phyloP scores from a whole-genome alignment of 345 rosid species.

The Rhodomyrtus tomentosa region DNA sequence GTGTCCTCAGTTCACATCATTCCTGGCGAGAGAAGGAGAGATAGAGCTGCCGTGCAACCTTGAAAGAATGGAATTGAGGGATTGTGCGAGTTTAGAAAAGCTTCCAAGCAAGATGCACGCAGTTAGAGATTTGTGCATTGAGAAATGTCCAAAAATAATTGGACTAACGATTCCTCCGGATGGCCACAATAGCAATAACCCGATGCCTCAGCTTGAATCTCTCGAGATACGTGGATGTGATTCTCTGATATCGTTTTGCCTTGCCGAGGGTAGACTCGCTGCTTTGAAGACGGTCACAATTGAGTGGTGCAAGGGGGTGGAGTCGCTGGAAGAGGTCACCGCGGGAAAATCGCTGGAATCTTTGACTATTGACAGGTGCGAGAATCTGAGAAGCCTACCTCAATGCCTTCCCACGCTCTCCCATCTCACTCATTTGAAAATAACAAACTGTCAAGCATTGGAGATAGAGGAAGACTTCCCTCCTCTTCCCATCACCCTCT shows the following conservation, averaged over 20 bases:
- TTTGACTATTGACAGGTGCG: fast-evolving
- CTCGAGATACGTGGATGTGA: too few species aligned
- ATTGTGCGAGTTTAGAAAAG: neutral
- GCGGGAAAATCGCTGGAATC: neutral
- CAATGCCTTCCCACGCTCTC: neutral
- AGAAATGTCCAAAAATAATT: neutral
- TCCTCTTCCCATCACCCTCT: too few species aligned
- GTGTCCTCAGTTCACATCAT: neutral
- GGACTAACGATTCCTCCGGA: neutral
- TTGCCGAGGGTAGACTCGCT: too few species aligned
- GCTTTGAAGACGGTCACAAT: neutral
- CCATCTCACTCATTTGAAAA: neutral
- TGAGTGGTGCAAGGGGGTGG: neutral
- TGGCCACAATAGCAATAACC: neutral
- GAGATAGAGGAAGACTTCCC: too few species aligned
- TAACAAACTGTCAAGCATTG: too few species aligned
- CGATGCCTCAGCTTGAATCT: neutral
- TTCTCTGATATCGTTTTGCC: too few species aligned
- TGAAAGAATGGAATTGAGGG: neutral
- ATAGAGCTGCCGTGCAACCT: neutral
- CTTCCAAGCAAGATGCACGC: neutral
- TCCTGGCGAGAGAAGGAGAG: neutral
- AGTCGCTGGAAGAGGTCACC: neutral
- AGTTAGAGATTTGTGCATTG: neutral
- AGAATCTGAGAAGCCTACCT: neutral